Conservation (phyloP, 306 rosid species). For the Sophora flavescens region DNA sequence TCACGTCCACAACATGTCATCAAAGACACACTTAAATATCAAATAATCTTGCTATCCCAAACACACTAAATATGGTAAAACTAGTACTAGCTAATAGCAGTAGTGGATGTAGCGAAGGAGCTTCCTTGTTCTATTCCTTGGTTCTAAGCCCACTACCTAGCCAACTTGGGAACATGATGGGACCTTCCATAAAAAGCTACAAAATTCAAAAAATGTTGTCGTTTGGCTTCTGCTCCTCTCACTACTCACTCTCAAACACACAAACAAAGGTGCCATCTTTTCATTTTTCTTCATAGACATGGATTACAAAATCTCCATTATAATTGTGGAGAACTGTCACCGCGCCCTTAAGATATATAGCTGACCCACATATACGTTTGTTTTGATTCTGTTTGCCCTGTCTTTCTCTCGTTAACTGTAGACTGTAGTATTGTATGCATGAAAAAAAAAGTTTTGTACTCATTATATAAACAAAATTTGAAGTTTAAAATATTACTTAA, state of each 20-base stretch:
- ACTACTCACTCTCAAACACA: background rate
- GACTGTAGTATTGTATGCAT: background rate
- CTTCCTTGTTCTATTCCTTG: conserved; percentile 66
- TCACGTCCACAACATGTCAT: no score
- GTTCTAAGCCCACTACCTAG: conserved; percentile 54
- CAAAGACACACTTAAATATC: no score
- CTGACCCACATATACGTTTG: conserved; percentile 56
- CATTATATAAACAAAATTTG: background rate
- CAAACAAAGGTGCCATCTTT: conserved; percentile 42
- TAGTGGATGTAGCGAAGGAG: conserved; percentile 46
- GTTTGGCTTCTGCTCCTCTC: conserved; percentile 3
- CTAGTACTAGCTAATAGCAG: conserved; percentile 19
- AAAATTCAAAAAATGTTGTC: conserved; percentile 24
- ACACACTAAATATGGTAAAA: background rate
- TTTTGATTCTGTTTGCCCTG: background rate
- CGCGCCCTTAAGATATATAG: conserved; percentile 46
- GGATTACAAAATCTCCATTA: conserved; percentile 59
- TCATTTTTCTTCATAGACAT: conserved; percentile 48
- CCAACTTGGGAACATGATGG: conserved; percentile 58
- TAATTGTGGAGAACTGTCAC: conserved; percentile 74
- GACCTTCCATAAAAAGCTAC: conserved; percentile 43
- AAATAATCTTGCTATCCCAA: no score
- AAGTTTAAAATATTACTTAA: background rate
- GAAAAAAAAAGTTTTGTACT: background rate
- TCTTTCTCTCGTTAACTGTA: background rate